These are phyloP conservation scores for Panellus pusillus DNA, from an alignment of 768 basidiomycete genomes.

Conservation along the genomic window DNA sequence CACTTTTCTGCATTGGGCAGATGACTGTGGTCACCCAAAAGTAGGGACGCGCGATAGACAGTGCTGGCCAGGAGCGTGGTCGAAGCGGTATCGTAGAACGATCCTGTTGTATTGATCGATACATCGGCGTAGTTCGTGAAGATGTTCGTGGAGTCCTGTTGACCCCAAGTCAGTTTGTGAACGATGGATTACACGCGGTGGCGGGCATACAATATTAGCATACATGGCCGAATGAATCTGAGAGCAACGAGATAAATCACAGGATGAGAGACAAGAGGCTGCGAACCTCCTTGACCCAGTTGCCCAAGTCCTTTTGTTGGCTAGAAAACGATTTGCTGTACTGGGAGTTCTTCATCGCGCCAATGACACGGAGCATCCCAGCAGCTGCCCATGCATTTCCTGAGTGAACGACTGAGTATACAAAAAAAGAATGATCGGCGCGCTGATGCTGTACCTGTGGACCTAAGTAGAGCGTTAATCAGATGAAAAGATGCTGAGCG, in stretches of 20 bases:
- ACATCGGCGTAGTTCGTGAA: conserved; percentile 76
- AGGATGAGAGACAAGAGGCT: no score
- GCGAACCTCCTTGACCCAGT: conserved; percentile 57
- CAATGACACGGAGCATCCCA: conserved; percentile 82
- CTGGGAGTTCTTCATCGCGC: conserved; percentile 65
- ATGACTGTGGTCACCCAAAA: conserved; percentile 48
- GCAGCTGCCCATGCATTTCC: conserved; percentile 91
- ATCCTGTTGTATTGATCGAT: conserved; percentile 32
- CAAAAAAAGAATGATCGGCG: background rate
- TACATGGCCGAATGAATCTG: conserved; percentile 73
- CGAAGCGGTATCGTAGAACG: conserved; percentile 73
- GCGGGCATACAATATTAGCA: conserved; percentile 46
- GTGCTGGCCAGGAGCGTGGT: conserved; percentile 75
- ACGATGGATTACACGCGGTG: background rate
- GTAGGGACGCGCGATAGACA: conserved; percentile 69
- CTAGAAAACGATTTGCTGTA: conserved; percentile 47
- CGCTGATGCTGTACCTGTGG: conserved; percentile 54
- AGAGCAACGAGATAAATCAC: no score
- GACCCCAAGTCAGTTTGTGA: conserved; percentile 13
- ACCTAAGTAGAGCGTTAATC: conserved; percentile 15
- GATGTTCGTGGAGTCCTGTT: conserved; percentile 45
- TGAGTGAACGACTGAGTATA: conserved; percentile 24
- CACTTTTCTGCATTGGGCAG: conserved; percentile 59
- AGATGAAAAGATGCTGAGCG: no score
- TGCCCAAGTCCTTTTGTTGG: conserved; percentile 57